Conservation (phyloP, 2,329 filamentous ascomycete genomes). For the Botrytis byssoidea region DNA sequence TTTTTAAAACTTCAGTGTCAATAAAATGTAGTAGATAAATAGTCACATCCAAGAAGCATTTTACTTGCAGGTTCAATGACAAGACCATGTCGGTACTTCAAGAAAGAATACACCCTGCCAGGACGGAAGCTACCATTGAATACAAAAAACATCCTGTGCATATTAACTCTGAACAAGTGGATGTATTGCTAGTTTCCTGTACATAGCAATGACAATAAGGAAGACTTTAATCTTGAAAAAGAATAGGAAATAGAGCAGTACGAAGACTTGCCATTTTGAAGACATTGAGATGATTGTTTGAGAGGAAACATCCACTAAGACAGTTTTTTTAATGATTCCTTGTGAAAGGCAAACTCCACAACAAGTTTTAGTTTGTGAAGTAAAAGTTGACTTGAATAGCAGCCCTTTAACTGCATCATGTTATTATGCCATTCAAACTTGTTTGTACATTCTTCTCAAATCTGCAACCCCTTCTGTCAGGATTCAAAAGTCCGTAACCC, state of each 20-base stretch:
- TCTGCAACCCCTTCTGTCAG: background rate
- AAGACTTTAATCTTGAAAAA: too few species aligned
- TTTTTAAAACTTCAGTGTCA: too few species aligned
- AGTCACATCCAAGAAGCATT: background rate
- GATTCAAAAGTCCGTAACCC: conserved; percentile 83
- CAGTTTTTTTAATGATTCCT: too few species aligned
- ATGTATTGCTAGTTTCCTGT: background rate
- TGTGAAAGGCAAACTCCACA: background rate
- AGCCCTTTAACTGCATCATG: background rate
- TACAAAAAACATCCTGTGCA: background rate
- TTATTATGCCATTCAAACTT: background rate
- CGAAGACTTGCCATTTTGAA: background rate
- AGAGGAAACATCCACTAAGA: background rate
- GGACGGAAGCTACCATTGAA: too few species aligned
- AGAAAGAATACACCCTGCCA: background rate
- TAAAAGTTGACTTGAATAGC: background rate
- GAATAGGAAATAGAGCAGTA: background rate
- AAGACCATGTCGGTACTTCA: background rate
- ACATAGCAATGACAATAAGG: background rate
- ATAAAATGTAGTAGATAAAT: background rate
- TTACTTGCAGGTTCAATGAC: background rate
- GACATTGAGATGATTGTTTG: background rate
- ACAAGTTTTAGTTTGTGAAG: background rate
- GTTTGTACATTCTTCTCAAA: background rate
- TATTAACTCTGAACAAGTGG: background rate